Conservation (phyloP, 2,329 filamentous ascomycete genomes). For the Ceratocystis cacaofunesta region DNA sequence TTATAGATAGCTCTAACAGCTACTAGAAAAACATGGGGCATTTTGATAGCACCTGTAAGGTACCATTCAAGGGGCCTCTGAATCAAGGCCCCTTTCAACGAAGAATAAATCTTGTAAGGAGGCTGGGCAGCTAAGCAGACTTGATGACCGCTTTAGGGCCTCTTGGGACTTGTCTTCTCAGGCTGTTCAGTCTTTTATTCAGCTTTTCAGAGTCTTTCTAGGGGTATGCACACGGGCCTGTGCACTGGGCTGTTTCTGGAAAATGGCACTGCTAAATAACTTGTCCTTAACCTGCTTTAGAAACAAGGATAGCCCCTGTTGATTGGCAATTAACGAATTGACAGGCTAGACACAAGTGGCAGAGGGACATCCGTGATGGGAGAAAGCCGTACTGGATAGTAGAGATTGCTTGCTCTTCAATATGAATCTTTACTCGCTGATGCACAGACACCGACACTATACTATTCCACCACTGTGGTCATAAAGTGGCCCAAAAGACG, state of each 20-base stretch:
- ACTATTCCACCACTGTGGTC: not conserved
- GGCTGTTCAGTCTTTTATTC: not conserved
- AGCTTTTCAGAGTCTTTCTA: not conserved
- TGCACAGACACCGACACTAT: not conserved
- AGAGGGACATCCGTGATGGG: not conserved
- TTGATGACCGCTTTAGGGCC: not conserved
- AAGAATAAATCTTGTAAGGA: not conserved
- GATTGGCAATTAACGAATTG: not conserved
- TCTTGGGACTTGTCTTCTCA: not conserved
- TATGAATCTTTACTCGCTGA: not conserved
- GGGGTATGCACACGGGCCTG: not conserved
- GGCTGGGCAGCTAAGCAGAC: not conserved
- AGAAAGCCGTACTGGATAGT: not conserved
- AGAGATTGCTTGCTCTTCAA: not conserved
- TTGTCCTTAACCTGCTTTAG: not conserved
- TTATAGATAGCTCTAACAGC: not conserved
- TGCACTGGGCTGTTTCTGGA: not conserved
- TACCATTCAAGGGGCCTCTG: not conserved
- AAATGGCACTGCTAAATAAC: not conserved
- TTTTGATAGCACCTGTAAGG: not conserved
- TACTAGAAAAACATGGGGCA: not conserved
- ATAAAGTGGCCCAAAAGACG: not conserved
- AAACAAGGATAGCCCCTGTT: not conserved
- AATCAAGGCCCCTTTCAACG: not conserved
- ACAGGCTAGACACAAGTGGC: not conserved